Conservation (phyloP, 2,329 filamentous ascomycete genomes). For the Monosporascus sp. region DNA sequence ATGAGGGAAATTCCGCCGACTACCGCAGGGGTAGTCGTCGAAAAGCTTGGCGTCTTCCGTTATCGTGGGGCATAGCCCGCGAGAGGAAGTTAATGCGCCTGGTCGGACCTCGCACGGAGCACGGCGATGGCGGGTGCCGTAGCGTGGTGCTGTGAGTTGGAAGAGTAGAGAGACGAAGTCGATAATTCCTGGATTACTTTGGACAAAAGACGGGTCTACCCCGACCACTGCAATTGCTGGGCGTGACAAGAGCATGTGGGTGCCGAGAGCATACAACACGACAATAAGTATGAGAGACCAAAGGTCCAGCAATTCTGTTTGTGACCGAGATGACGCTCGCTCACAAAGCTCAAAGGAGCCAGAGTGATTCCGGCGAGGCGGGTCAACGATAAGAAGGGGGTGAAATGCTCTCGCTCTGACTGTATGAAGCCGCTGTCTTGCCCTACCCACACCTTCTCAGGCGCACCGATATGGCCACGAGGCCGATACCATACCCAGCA, state of each 20-base stretch:
- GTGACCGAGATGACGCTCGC: constrained; percentile 37
- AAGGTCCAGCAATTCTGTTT: constrained; percentile 41
- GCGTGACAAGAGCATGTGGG: constrained; percentile 28
- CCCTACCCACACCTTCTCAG: constrained; percentile 36
- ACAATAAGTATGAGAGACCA: constrained; percentile 25
- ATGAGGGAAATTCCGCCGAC: constrained; percentile 43
- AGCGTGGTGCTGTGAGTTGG: constrained; percentile 37
- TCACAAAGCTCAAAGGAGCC: constrained; percentile 20
- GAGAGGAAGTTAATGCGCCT: constrained; percentile 52
- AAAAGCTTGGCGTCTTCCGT: constrained; percentile 44
- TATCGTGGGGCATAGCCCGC: constrained; percentile 37
- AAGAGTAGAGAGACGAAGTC: constrained; percentile 19
- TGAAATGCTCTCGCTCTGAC: constrained; percentile 38
- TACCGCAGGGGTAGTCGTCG: constrained; percentile 23
- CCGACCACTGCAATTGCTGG: constrained; percentile 15
- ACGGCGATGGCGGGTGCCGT: constrained; percentile 36
- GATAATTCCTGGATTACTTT: constrained; percentile 17
- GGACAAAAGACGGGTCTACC: constrained; percentile 14
- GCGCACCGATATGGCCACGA: constrained; percentile 15
- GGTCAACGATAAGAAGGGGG: constrained; percentile 13
- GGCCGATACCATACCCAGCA: constrained; percentile 16
- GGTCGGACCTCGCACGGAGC: constrained; percentile 47
- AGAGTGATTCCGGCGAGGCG: constrained; percentile 39
- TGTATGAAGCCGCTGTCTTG: constrained; percentile 43
- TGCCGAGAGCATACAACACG: constrained; percentile 38